Conservation (phyloP, 176 grass and related monocot genomes). For the Urochloa ruziziensis region DNA sequence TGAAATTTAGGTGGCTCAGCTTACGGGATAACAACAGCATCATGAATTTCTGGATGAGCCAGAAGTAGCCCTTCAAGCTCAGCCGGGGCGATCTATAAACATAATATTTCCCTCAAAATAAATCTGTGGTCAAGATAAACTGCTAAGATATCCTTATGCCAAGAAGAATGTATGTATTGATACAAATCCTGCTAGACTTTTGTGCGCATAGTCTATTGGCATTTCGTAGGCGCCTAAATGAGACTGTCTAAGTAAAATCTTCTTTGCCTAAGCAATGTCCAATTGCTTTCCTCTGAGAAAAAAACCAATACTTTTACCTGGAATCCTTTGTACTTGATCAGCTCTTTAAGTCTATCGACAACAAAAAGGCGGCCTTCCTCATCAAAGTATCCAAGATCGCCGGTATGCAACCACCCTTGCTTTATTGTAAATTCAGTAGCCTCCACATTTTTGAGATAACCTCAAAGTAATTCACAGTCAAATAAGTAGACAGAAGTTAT, state of each 20-base stretch:
- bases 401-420: constrained; percentile 92
- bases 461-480: constrained; percentile 27
- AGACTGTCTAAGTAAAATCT: background rate
- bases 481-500: background rate
- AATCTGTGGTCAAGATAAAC: background rate
- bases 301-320: constrained; percentile 48
- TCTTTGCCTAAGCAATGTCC: background rate
- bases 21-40: constrained; percentile 95
- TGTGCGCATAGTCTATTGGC: background rate
- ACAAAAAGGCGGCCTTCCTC: constrained; percentile 68
- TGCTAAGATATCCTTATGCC: background rate
- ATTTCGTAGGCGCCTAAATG: background rate
- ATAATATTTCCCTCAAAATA: background rate
- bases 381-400: constrained; percentile 89
- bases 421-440: constrained; percentile 79
- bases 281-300: background rate
- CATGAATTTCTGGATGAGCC: constrained; percentile 79
- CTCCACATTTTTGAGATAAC: constrained; percentile 89
- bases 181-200: background rate
- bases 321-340: constrained; percentile 97
- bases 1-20: constrained; percentile 17
- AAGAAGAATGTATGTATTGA: background rate
- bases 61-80: constrained; percentile 91
- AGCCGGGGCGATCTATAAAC: constrained; percentile 71
- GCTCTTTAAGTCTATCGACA: constrained; percentile 95